These are phyloP conservation scores for Trametes pubescens DNA, from an alignment of 1,284 basidiomycete species.

Conservation along the genomic window DNA sequence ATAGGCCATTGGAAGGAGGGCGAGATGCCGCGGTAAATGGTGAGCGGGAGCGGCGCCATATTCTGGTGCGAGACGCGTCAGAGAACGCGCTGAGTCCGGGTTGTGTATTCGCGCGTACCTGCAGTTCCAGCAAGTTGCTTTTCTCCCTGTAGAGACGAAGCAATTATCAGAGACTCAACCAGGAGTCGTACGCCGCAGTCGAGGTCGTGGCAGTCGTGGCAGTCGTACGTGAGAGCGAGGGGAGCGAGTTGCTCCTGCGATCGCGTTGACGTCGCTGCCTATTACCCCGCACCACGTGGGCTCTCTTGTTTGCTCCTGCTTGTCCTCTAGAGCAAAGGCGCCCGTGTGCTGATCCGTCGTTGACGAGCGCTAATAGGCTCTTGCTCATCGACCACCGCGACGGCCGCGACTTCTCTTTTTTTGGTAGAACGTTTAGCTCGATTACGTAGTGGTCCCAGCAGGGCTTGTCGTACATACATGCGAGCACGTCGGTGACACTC, in stretches of 20 bases:
- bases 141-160: too few species aligned
- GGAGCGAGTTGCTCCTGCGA: neutral
- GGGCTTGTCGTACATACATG: too few species aligned
- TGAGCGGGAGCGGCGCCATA: slow-evolving; percentile 30
- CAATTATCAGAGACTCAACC: too few species aligned
- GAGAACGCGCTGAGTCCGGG: neutral
- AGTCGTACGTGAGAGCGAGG: neutral
- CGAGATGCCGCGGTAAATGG: slow-evolving; percentile 37
- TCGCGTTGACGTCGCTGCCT: slow-evolving; percentile 19
- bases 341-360: slow-evolving; percentile 1
- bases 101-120: neutral
- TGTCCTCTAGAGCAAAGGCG: neutral
- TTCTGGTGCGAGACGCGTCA: neutral
- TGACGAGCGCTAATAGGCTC: neutral
- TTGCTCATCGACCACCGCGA: slow-evolving; percentile 19
- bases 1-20: slow-evolving; percentile 65
- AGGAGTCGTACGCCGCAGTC: neutral
- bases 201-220: neutral
- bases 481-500: too few species aligned
- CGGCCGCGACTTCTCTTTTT: slow-evolving; percentile 12
- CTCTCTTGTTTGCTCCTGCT: slow-evolving; percentile 10
- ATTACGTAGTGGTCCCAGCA: too few species aligned
- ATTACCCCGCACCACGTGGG: slow-evolving; percentile 24
- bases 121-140: neutral
- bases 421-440: too few species aligned